These are phyloP conservation scores for Xerocomus nothofagi DNA, from an alignment of 1,284 basidiomycete species.

Conservation along the genomic window DNA sequence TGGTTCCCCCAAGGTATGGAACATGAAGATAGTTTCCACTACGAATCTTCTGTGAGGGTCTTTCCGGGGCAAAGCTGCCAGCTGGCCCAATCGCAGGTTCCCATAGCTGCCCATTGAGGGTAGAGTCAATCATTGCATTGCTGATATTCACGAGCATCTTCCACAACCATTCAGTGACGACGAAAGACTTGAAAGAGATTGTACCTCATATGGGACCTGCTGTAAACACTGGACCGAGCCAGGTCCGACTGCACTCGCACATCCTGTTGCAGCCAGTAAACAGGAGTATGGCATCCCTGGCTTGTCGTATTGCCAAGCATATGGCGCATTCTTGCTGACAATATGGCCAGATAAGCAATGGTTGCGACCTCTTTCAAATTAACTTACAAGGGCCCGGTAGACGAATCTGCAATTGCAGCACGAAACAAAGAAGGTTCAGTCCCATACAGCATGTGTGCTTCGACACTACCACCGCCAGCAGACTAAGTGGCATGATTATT, in stretches of 20 bases:
- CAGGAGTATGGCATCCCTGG: conserved; percentile 54
- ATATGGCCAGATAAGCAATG: neutral
- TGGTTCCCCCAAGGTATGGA: conserved; percentile 45
- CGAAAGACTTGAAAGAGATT: neutral
- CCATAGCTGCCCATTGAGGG: conserved; percentile 58
- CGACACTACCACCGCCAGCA: conserved; percentile 21
- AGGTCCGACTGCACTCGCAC: conserved; percentile 41
- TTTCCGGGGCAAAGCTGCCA: conserved; percentile 50
- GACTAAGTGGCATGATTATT: conserved; percentile 8
- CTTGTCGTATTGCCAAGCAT: conserved; percentile 52
- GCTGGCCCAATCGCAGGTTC: conserved; percentile 54
- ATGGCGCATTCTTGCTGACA: conserved; percentile 54
- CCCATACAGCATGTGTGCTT: conserved; percentile 20
- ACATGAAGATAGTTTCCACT: conserved; percentile 54
- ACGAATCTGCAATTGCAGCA: conserved; percentile 25
- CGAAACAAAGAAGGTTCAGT: conserved; percentile 14
- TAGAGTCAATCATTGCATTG: conserved; percentile 45
- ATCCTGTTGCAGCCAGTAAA: conserved; percentile 48
- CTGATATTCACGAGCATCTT: conserved; percentile 31
- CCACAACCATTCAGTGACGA: neutral
- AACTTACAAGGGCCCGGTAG: conserved; percentile 24
- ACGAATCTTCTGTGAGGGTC: conserved; percentile 48
- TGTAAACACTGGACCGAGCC: conserved; percentile 40
- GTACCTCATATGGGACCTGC: conserved; percentile 23
- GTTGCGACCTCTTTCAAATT: neutral